Conservation (phyloP, 768 basidiomycete genomes). For the Phanerochaete sordida region DNA sequence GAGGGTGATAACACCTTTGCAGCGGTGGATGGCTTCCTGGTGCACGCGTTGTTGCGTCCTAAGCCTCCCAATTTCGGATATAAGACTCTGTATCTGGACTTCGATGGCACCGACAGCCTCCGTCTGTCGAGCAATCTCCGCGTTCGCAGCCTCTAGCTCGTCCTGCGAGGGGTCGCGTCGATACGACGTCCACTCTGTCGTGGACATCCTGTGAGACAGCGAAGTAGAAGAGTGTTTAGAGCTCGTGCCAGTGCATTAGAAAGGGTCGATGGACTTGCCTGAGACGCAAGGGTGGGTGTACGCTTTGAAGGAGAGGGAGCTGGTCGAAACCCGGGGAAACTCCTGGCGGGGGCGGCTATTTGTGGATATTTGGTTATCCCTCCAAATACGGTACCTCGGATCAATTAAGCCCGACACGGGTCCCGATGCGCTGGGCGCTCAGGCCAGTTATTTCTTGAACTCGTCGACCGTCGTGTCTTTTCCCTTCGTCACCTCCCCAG, state of each 20-base stretch:
- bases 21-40: constrained; percentile 38
- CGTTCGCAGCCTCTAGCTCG: constrained; percentile 17
- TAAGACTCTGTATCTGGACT: constrained; percentile 38
- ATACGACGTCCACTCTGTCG: constrained; percentile 5
- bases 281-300: too few species aligned
- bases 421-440: neutral
- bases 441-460: neutral
- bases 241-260: too few species aligned
- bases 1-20: constrained; percentile 47
- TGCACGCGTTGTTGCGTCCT: constrained; percentile 41
- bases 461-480: neutral
- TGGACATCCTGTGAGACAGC: constrained; percentile 4
- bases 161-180: constrained; percentile 22
- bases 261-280: too few species aligned
- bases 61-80: constrained; percentile 37
- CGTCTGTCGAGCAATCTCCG: constrained; percentile 33
- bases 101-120: constrained; percentile 38
- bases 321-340: neutral
- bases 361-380: neutral
- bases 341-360: neutral
- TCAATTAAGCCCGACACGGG: neutral
- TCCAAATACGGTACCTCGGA: neutral
- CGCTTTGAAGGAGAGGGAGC: neutral
- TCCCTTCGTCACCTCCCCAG: neutral
- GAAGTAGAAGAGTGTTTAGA: too few species aligned